Conservation (phyloP, 805 yeast species). For the Myxozyma monticola region DNA sequence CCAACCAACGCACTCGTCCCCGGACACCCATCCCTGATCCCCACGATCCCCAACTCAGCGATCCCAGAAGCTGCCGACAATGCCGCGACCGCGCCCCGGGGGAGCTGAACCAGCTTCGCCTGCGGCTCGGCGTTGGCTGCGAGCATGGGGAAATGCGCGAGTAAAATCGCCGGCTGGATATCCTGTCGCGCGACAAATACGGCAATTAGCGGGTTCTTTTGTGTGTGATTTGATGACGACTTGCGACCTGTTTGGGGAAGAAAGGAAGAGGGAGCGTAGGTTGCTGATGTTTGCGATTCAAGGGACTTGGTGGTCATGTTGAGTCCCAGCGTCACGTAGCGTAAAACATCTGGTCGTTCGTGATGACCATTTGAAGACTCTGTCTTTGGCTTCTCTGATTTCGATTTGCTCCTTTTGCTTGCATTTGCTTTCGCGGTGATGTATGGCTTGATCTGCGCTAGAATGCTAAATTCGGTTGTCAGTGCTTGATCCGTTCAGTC, state of each 20-base stretch:
- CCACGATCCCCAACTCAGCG: constrained; percentile 21
- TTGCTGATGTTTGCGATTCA: constrained; percentile 17
- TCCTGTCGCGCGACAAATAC: constrained; percentile 31
- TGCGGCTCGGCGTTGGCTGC: constrained; percentile 17
- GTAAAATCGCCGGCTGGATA: constrained; percentile 29
- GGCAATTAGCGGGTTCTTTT: constrained; percentile 15
- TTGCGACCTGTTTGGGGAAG: background rate
- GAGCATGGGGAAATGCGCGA: constrained; percentile 31
- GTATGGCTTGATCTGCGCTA: constrained; percentile 12
- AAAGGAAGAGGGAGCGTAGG: constrained; percentile 1
- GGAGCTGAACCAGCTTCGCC: constrained; percentile 24
- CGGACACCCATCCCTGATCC: constrained; percentile 10
- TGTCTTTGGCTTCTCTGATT: background rate
- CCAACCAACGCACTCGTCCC: constrained; percentile 4
- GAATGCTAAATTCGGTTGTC: constrained; percentile 4
- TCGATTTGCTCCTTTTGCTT: background rate
- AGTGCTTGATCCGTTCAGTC: too few relatives aligned
- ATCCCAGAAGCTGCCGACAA: constrained; percentile 14
- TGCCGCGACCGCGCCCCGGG: constrained; percentile 10
- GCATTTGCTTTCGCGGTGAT: constrained; percentile 3
- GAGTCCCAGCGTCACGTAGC: constrained; percentile 20
- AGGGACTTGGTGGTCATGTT: constrained; percentile 24
- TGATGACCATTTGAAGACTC: background rate
- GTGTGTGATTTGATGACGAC: background rate
- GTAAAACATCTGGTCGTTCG: constrained; percentile 14